phyloP scores from a whole-genome alignment of 1,284 basidiomycete genomes.

The Rhodofomes roseus region DNA sequence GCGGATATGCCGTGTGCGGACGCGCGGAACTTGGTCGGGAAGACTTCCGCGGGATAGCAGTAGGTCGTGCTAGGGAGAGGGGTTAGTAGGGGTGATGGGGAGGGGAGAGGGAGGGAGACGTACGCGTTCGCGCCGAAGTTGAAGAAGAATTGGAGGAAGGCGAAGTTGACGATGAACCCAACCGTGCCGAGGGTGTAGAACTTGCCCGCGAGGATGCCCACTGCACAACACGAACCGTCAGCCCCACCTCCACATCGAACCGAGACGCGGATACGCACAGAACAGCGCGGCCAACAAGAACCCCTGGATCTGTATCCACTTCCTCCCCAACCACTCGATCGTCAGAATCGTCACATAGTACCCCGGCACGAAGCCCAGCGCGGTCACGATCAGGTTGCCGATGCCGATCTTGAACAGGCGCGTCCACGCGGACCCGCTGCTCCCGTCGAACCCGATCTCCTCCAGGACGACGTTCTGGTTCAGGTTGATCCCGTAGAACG shows the following conservation, averaged over 20 bases:
- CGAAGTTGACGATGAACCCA: conserved; percentile 70
- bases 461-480: conserved; percentile 74
- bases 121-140: conserved; percentile 86
- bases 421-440: conserved; percentile 53
- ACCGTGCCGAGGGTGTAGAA: conserved; percentile 60
- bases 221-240: conserved; percentile 25
- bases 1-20: conserved; percentile 82
- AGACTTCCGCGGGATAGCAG: conserved; percentile 81
- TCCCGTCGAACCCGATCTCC: conserved; percentile 63
- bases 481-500: conserved; percentile 77
- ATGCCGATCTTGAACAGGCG: conserved; percentile 60
- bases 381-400: conserved; percentile 70
- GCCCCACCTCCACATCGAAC: background rate
- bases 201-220: conserved; percentile 62
- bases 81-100: conserved; percentile 1
- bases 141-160: conserved; percentile 71
- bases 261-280: conserved; percentile 39
- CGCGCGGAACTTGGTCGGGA: conserved; percentile 81
- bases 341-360: conserved; percentile 69
- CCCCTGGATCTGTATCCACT: conserved; percentile 76
- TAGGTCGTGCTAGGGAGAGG: conserved; percentile 44
- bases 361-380: conserved; percentile 72
- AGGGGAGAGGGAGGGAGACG: conserved; percentile 20
- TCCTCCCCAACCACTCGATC: conserved; percentile 71
- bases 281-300: conserved; percentile 71